Evolutionary conservation across 2,329 filamentous ascomycete species (phyloP).

Genomic region (Xylariaceae sp.): DNA sequence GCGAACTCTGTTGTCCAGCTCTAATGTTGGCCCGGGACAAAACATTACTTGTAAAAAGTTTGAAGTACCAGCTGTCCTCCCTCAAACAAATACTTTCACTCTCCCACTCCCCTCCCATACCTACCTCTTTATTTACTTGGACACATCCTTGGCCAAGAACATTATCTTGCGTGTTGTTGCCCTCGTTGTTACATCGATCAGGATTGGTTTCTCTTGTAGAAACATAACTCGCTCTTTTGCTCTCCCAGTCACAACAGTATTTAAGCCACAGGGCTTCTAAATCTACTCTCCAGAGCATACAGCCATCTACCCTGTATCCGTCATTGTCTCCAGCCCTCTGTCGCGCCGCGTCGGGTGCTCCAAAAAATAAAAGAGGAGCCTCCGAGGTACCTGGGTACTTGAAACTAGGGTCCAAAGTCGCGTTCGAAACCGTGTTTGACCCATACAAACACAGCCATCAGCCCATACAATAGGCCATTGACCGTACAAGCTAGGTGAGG

Average conservation of each 20-base stretch:
- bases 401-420: constrained; percentile 17
- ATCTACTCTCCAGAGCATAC: background rate
- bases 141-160: too few species aligned
- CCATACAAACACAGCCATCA: constrained; percentile 18
- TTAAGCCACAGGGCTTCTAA: too few species aligned
- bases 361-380: background rate
- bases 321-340: constrained; percentile 1
- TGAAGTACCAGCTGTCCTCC: too few species aligned
- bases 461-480: constrained; percentile 3
- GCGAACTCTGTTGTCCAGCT: too few species aligned
- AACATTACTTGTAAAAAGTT: too few species aligned
- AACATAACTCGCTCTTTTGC: background rate
- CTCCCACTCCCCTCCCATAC: too few species aligned
- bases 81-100: too few species aligned
- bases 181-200: too few species aligned
- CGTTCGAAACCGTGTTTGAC: constrained; percentile 23
- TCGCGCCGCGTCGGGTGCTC: constrained; percentile 8
- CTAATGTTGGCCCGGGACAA: too few species aligned
- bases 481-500: constrained; percentile 16
- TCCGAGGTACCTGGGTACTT: constrained; percentile 15
- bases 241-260: too few species aligned
- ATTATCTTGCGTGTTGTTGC: too few species aligned
- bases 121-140: too few species aligned
- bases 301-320: constrained; percentile 6
- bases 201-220: background rate